phyloP scores from a whole-genome alignment of 2,329 filamentous ascomycete genomes.

The Coniella vitis region DNA sequence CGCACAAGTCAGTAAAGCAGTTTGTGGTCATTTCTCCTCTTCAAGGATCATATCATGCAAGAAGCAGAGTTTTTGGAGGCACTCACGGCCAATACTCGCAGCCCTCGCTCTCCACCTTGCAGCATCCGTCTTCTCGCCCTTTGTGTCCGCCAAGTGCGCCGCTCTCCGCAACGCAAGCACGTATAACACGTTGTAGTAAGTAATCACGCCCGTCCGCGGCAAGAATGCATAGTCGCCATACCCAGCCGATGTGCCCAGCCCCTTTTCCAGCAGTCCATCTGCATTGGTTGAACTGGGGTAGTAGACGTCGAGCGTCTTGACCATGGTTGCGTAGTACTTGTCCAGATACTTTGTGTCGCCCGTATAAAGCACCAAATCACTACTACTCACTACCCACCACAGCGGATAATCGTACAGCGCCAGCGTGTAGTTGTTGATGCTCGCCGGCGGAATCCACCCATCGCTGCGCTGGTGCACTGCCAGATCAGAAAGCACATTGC shows the following conservation, averaged over 20 bases:
- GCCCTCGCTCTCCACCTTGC: conserved; percentile 34
- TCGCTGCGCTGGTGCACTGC: conserved; percentile 41
- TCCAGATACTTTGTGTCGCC: conserved; percentile 35
- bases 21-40: neutral
- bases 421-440: conserved; percentile 42
- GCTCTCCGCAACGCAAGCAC: conserved; percentile 38
- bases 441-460: conserved; percentile 48
- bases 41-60: neutral
- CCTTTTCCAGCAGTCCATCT: conserved; percentile 22
- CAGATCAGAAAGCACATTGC: conserved; percentile 43
- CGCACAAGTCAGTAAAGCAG: neutral
- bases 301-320: conserved; percentile 36
- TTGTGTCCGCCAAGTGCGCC: conserved; percentile 32
- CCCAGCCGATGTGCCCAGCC: conserved; percentile 33
- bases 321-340: conserved; percentile 34
- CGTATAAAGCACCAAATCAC: conserved; percentile 43
- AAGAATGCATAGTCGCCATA: conserved; percentile 49
- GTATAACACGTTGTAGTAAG: conserved; percentile 47
- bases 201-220: conserved; percentile 37
- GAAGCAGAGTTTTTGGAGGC: neutral
- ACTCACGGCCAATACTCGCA: conserved; percentile 22
- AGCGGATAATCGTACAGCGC: conserved; percentile 45
- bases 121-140: conserved; percentile 27
- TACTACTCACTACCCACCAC: conserved; percentile 44
- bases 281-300: conserved; percentile 36